Evolutionary conservation across 345 rosid species (phyloP).

Genomic region (Gossypium turneri): DNA sequence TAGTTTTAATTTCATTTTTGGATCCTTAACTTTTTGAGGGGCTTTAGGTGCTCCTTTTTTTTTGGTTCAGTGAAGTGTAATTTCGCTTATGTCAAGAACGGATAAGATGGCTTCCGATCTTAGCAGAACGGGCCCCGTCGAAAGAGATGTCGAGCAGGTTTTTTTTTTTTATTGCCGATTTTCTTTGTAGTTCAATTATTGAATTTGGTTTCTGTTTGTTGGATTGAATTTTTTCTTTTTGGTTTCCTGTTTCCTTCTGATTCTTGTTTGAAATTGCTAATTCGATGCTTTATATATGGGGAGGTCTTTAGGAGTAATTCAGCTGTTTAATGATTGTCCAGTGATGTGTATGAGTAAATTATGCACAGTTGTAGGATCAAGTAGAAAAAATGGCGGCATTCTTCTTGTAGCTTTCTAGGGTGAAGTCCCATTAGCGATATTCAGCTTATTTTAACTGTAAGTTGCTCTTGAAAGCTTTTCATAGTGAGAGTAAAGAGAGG

Average conservation of each 20-base stretch:
- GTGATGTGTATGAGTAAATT: constrained; percentile 5
- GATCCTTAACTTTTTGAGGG: background rate
- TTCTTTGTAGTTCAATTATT: constrained; percentile 4
- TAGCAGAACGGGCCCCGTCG: constrained; percentile 72
- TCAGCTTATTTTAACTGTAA: constrained; percentile 1
- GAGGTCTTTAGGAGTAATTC: background rate
- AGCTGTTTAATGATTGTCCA: background rate
- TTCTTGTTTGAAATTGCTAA: background rate
- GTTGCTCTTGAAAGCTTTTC: background rate
- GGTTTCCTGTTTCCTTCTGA: background rate
- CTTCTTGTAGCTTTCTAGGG: background rate
- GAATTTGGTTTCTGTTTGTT: constrained; percentile 2
- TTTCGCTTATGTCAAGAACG: constrained; percentile 42
- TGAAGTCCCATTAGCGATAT: background rate
- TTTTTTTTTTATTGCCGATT: background rate
- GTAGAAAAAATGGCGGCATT: background rate
- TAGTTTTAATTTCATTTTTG: background rate
- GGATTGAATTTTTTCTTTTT: background rate
- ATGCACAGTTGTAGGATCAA: background rate
- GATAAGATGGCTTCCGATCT: constrained; percentile 94
- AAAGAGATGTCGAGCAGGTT: constrained; percentile 97
- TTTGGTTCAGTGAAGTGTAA: background rate
- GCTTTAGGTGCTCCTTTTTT: background rate
- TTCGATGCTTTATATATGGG: background rate
- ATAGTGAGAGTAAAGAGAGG: background rate